Base-by-base conservation (phyloP, 805 yeast species). In the Saturnispora ahearnii region DNA sequence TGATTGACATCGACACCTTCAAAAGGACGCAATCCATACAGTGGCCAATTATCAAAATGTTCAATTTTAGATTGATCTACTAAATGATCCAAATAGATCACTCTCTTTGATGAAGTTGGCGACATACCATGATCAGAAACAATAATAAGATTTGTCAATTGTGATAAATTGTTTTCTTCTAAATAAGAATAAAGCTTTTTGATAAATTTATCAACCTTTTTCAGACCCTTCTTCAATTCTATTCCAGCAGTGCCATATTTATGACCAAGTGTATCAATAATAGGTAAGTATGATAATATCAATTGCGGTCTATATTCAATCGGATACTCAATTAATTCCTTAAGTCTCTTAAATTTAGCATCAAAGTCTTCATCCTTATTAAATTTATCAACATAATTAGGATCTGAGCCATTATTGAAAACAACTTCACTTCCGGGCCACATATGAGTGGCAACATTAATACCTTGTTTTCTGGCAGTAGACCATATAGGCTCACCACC, bases 101-200 rank as follows among this genome's bases (percentile, higher is more conserved):
- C 63, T 52, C 96, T 68, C 11, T 81, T 77, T 54, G 81, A 76
- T 0, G 87, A 75, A 1, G 95, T 84, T 6, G 96, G 91, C 0
- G 95, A 83, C 96, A 88, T 89, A 10, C 96, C 96, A 62, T 89
- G 96, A 63, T 90, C 96, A 42, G 96, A 86, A 3, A 90, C 84
- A 41, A 90, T 68, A 0, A 91, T 66, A 21, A 90, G 66, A 62
- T 91, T 90, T 18, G 84, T 85, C 40, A 87, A 73, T 22, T 79
- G 72, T 0, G 74, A 66, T 52, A 88, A 66, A 55, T 84, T 81
- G 49, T 96, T 70, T 18, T 62, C 59, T 0, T 60, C 51, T 21
- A 90, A 57, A 8, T 76, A 82, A 26, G 65, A 53, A 13, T 73
- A 67, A 37, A 87, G 51, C 5, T 69, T 61, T 13, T 72, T 74